phyloP scores from a whole-genome alignment of 2,329 filamentous ascomycete genomes.

The Malbranchea zuffiana region DNA sequence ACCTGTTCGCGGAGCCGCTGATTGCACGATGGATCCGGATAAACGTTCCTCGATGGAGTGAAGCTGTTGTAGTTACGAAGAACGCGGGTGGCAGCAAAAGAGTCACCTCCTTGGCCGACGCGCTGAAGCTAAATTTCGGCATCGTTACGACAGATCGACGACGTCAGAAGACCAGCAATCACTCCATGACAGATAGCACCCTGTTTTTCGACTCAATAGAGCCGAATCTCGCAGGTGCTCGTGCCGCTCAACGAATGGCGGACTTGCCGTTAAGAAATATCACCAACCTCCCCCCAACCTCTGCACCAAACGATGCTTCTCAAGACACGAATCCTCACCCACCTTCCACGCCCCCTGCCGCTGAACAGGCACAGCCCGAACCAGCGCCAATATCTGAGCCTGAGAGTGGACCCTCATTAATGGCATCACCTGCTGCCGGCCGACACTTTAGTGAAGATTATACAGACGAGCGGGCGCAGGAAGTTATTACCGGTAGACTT shows the following conservation, averaged over 20 bases:
- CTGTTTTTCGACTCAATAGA: slow-evolving; percentile 58
- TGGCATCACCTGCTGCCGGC: background rate
- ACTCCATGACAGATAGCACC: slow-evolving; percentile 65
- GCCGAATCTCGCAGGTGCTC: slow-evolving; percentile 23
- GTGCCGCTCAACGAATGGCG: slow-evolving; percentile 11
- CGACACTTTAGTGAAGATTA: slow-evolving; percentile 38
- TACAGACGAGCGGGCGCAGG: slow-evolving; percentile 69
- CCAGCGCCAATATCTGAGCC: slow-evolving; percentile 2
- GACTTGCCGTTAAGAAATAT: no score
- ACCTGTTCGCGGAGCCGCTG: slow-evolving; percentile 88
- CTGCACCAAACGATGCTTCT: slow-evolving; percentile 3
- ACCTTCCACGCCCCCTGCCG: slow-evolving; percentile 1
- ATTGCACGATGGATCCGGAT: slow-evolving; percentile 91
- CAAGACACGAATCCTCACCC: slow-evolving; percentile 4
- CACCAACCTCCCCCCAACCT: slow-evolving; percentile 1
- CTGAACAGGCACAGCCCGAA: slow-evolving; percentile 4
- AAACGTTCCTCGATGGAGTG: slow-evolving; percentile 73
- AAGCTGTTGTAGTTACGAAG: slow-evolving; percentile 94
- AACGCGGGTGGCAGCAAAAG: slow-evolving; percentile 95
- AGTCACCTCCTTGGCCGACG: slow-evolving; percentile 90
- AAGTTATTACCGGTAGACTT: slow-evolving; percentile 83
- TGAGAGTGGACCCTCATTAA: slow-evolving; percentile 3
- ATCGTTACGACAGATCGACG: slow-evolving; percentile 61
- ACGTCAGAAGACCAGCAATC: slow-evolving; percentile 33
- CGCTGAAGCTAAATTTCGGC: slow-evolving; percentile 92